A percentile compares a stretch with the other conserved stretches of the same genome.
phyloP scores from a whole-genome alignment of 2,329 filamentous ascomycete genomes.

The Pseudocercospora vitis region DNA sequence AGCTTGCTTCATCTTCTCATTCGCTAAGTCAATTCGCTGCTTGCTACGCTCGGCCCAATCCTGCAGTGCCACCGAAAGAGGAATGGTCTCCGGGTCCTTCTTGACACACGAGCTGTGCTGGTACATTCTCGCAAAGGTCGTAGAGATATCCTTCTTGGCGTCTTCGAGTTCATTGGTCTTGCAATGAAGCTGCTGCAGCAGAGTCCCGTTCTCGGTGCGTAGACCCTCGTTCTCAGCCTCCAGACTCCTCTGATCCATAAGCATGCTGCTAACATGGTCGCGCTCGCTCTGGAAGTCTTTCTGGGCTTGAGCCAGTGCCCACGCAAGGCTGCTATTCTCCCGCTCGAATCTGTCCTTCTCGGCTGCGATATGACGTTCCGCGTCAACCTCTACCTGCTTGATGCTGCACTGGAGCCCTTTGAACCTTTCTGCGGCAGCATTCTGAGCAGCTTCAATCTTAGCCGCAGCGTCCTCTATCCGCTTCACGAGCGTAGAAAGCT shows the following conservation, averaged over 20 bases:
- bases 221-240: not conserved
- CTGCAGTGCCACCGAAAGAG: not conserved
- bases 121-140: not conserved
- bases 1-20: not conserved
- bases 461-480: not conserved
- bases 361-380: not conserved
- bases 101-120: not conserved
- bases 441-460: not conserved
- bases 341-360: conserved; percentile 7
- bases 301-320: conserved; percentile 3
- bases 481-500: not conserved
- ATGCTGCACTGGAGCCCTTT: conserved; percentile 88
- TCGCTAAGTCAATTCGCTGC: not conserved
- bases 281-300: conserved; percentile 2
- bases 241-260: not conserved
- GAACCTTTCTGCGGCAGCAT: conserved; percentile 67
- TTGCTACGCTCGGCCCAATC: not conserved
- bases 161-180: not conserved
- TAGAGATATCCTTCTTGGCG: not conserved
- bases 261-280: not conserved
- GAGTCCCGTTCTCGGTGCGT: not conserved
- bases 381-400: conserved; percentile 1
- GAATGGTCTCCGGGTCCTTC: not conserved
- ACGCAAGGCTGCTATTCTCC: not conserved
- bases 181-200: not conserved